Conservation (phyloP, 345 rosid genomes). For the Eucalyptus brandiana region DNA sequence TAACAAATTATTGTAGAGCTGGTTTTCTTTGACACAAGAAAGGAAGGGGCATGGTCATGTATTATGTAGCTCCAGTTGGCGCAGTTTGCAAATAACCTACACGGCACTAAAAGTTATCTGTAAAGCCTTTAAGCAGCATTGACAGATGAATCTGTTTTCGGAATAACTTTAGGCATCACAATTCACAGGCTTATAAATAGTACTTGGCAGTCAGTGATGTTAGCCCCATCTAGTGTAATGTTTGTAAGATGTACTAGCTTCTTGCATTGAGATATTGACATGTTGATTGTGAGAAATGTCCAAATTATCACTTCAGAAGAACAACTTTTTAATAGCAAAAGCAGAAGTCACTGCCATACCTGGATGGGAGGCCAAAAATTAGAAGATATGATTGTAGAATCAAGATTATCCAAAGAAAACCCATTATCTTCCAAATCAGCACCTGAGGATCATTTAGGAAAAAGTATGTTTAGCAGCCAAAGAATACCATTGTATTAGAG, state of each 20-base stretch:
- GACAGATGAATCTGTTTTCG: neutral
- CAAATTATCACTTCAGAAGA: neutral
- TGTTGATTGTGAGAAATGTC: neutral
- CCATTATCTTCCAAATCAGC: constrained; percentile 25
- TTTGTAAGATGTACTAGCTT: neutral
- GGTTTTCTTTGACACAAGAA: neutral
- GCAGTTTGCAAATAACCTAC: neutral
- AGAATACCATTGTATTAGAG: neutral
- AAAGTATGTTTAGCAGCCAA: neutral
- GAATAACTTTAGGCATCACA: neutral
- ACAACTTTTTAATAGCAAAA: neutral
- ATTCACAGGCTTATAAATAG: neutral
- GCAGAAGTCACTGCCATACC: constrained; percentile 14
- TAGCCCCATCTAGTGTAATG: neutral
- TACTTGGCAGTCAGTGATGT: neutral
- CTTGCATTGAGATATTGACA: neutral
- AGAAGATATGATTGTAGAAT: constrained; percentile 80
- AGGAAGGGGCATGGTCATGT: neutral
- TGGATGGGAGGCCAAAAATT: constrained; percentile 99
- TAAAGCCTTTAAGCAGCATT: neutral
- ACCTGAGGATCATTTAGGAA: constrained; percentile 13
- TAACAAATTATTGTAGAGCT: neutral
- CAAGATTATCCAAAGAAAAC: constrained; percentile 45
- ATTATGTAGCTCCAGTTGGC: neutral
- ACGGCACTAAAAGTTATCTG: neutral